Evolutionary conservation across 805 yeast genomes (phyloP), one percentile per base, ranked within the genome.

Genomic region (Tetrapisispora taiwanensis): DNA sequence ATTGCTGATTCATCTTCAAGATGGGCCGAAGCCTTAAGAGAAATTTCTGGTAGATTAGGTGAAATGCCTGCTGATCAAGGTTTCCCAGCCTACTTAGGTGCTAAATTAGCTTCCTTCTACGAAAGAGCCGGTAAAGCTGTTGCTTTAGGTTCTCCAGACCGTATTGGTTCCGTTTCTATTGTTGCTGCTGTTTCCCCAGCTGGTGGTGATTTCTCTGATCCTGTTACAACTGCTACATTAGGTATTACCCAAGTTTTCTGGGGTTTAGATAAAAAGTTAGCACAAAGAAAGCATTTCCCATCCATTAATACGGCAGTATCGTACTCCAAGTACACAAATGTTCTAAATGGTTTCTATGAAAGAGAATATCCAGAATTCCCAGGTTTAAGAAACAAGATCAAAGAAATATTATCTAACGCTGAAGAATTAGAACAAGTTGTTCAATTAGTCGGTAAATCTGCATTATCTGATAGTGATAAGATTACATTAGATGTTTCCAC

Each of bases 11-110:
- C 98, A 6, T 90, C 97, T 30, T 89, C 97, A 28, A 89, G 99
- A 76, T 92, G 99, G 99, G 99, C 99, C 37, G 99, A 92, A 75
- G 99, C 99, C 50, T 77, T 92, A 66, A 89, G 99, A 82, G 99
- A 92, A 78, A 84, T 92, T 67, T 89, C 97, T 43, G 99, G 99
- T 78, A 95, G 99, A 78, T 76, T 92, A 67, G 99, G 98, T 72
- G 99, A 92, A 76, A 92, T 92, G 99, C 99, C 99, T 65, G 99
- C 99, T 50, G 99, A 92, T 72, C 98, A 94, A 75, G 99, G 99
- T 75, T 92, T 89, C 92, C 99, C 99, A 49, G 99, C 99, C 42
- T 92, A 92, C 67, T 76, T 92, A 67, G 98, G 98, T 73, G 96
- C 99, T 43, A 92, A 92, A 67, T 78, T 92, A 60, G 97, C 99